phyloP scores from a whole-genome alignment of 176 grass and related monocot genomes.

The Rhynchospora pubera region DNA sequence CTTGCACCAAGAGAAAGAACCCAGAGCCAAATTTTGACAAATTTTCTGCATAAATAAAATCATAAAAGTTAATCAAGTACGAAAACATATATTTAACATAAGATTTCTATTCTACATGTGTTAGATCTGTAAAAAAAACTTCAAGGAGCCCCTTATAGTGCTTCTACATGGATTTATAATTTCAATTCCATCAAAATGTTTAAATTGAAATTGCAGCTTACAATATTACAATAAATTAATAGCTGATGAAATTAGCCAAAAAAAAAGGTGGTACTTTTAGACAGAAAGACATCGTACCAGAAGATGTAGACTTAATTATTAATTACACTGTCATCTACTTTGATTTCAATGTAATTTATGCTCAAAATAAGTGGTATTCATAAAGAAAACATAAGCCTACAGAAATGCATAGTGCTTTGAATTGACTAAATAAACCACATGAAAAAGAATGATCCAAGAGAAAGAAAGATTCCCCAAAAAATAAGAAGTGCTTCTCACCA shows the following conservation, averaged over 20 bases:
- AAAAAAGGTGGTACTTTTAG: background rate
- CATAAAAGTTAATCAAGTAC: background rate
- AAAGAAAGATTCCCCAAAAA: conserved; percentile 13
- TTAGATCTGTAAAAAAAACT: background rate
- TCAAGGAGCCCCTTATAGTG: background rate
- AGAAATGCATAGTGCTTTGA: background rate
- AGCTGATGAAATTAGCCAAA: too few relatives aligned
- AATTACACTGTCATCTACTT: too few relatives aligned
- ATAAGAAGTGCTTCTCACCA: conserved; percentile 38
- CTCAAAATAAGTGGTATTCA: too few relatives aligned
- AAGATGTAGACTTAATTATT: background rate
- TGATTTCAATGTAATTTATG: too few relatives aligned
- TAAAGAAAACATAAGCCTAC: too few relatives aligned
- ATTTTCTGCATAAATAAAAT: conserved; percentile 53
- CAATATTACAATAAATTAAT: background rate
- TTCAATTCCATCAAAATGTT: background rate
- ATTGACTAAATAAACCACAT: background rate
- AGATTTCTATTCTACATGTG: background rate
- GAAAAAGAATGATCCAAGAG: background rate
- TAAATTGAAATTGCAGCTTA: background rate
- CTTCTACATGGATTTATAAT: background rate
- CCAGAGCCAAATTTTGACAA: conserved; percentile 93
- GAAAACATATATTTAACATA: too few relatives aligned
- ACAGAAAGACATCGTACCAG: background rate
- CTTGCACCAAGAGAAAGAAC: conserved; percentile 94